Conservation (phyloP, 306 rosid species). For the Sicyos edulis region DNA sequence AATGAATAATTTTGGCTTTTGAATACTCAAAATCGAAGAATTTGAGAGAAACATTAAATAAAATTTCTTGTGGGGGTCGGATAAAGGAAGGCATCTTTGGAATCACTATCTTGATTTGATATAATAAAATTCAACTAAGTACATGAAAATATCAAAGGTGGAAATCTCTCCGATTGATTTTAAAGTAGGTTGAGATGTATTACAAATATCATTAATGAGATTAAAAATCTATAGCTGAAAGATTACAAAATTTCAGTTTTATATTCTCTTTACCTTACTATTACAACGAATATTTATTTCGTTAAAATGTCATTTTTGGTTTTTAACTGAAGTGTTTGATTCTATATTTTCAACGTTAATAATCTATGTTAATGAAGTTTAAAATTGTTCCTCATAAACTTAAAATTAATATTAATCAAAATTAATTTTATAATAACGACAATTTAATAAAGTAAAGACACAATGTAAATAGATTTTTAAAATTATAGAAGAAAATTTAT, state of each 20-base stretch:
- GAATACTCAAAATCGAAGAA: neutral
- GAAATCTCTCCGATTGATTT: neutral
- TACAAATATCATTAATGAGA: slow-evolving; percentile 5
- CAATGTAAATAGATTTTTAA: no score
- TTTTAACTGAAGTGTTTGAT: no score
- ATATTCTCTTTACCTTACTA: neutral
- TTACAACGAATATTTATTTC: neutral
- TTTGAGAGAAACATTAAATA: neutral
- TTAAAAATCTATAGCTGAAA: neutral
- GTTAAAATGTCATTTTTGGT: no score
- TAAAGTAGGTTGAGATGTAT: no score
- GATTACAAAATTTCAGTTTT: neutral
- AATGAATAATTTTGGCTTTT: neutral
- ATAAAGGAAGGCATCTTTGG: neutral
- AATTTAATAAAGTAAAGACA: no score
- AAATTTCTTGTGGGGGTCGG: neutral
- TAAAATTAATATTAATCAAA: no score
- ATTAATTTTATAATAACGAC: no score
- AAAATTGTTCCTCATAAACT: no score
- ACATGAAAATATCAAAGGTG: neutral
- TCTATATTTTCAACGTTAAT: no score
- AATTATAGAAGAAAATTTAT: no score
- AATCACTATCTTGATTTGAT: neutral
- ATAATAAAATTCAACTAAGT: neutral
- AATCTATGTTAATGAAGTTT: no score